These are phyloP conservation scores for Rhizopus stolonifer DNA, from an alignment of 371 early-diverging fungal genomes.

Conservation along the genomic window DNA sequence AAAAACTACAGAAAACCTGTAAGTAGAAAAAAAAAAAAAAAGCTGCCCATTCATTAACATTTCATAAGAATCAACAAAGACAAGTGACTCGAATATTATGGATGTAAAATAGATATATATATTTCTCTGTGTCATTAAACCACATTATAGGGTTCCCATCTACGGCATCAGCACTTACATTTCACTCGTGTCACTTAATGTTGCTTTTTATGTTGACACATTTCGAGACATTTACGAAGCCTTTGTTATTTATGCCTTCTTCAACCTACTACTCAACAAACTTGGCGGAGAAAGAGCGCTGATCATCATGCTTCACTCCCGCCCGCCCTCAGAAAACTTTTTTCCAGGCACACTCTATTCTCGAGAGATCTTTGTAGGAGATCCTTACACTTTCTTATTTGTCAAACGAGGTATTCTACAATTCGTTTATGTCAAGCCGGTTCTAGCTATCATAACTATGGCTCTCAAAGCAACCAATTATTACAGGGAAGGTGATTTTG, in stretches of 20 bases:
- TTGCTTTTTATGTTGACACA: slow-evolving; percentile 88
- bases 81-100: slow-evolving; percentile 83
- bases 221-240: slow-evolving; percentile 96
- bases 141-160: slow-evolving; percentile 75
- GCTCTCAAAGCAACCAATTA: slow-evolving; percentile 68
- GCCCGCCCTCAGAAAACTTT: slow-evolving; percentile 76
- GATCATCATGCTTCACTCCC: slow-evolving; percentile 73
- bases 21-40: slow-evolving; percentile 20
- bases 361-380: slow-evolving; percentile 83
- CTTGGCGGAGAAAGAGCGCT: slow-evolving; percentile 92
- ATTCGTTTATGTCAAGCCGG: slow-evolving; percentile 89
- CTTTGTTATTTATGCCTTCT: slow-evolving; percentile 95
- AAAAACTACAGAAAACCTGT: slow-evolving; percentile 91
- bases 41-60: neutral
- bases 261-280: slow-evolving; percentile 84
- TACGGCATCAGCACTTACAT: slow-evolving; percentile 87
- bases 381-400: slow-evolving; percentile 85
- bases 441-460: slow-evolving; percentile 80
- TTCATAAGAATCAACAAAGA: slow-evolving; percentile 72
- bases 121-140: neutral
- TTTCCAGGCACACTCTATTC: slow-evolving; percentile 81
- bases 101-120: slow-evolving; percentile 65
- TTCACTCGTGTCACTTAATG: slow-evolving; percentile 69
- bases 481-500: slow-evolving; percentile 84
- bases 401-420: slow-evolving; percentile 92